Percentiles rank a stretch among this genome's conserved stretches.
These are phyloP conservation scores for Oemleria cerasiformis DNA, from an alignment of 306 rosid species.

Conservation along the genomic window DNA sequence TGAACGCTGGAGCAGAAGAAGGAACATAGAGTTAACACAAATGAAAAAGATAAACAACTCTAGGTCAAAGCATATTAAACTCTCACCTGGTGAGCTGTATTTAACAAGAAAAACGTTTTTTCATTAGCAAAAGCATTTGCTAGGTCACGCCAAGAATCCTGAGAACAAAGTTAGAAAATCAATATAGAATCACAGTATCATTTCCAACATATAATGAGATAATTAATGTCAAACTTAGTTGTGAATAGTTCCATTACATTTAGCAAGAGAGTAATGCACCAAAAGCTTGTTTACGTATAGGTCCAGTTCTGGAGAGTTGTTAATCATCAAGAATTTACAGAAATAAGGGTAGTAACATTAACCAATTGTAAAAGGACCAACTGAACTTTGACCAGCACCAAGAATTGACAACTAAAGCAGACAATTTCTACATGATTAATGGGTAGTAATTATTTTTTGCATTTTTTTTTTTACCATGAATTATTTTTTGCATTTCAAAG, in stretches of 20 bases:
- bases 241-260: not conserved
- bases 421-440: too few species aligned
- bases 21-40: conserved; percentile 24
- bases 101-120: conserved; percentile 57
- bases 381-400: too few species aligned
- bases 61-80: conserved; percentile 16
- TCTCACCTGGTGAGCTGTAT: conserved; percentile 74
- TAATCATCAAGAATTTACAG: too few species aligned
- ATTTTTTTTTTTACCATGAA: too few species aligned
- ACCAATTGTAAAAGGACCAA: too few species aligned
- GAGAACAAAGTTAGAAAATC: conserved; percentile 26
- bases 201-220: not conserved
- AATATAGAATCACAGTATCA: conserved; percentile 17
- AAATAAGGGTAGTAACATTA: too few species aligned
- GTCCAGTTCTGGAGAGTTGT: too few species aligned
- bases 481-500: conserved; percentile 17
- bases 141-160: conserved; percentile 89
- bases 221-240: not conserved
- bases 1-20: conserved; percentile 57
- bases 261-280: not conserved
- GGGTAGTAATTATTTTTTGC: conserved; percentile 12
- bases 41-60: conserved; percentile 15
- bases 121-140: conserved; percentile 79
- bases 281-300: not conserved
- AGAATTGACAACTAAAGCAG: too few species aligned